Evolutionary conservation across 2,329 filamentous ascomycete genomes (phyloP).

Genomic region (Penicillium sclerotiorum): DNA sequence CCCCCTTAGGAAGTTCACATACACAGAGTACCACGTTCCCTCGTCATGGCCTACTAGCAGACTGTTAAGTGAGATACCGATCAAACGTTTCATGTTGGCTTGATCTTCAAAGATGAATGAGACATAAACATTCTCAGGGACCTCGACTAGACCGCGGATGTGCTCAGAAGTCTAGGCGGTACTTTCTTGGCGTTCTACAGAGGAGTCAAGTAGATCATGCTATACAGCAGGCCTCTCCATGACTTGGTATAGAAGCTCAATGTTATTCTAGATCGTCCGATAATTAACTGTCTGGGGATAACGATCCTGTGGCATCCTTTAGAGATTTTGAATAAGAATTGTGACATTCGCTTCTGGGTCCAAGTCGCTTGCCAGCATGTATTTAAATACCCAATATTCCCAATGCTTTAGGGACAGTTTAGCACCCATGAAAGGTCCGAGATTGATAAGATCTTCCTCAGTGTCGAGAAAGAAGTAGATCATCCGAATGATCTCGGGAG

Average conservation of each 20-base stretch:
- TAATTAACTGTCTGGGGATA: constrained; percentile 1
- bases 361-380: neutral
- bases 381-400: neutral
- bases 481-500: neutral
- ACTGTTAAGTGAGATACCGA: neutral
- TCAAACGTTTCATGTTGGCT: too few species aligned
- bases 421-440: neutral
- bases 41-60: neutral
- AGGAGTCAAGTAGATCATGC: neutral
- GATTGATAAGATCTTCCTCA: constrained; percentile 1
- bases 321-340: constrained; percentile 1
- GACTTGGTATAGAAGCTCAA: neutral
- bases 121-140: neutral
- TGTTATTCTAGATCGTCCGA: neutral
- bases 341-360: neutral
- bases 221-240: neutral
- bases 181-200: neutral
- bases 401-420: neutral
- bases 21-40: neutral
- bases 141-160: neutral
- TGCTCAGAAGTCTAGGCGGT: neutral
- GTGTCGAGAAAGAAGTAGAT: neutral
- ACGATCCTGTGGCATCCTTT: neutral
- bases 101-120: neutral
- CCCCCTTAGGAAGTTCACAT: neutral